These are phyloP conservation scores for Paramecium caudatum DNA, from an alignment of 73 alveolate species.

Conservation along the genomic window DNA sequence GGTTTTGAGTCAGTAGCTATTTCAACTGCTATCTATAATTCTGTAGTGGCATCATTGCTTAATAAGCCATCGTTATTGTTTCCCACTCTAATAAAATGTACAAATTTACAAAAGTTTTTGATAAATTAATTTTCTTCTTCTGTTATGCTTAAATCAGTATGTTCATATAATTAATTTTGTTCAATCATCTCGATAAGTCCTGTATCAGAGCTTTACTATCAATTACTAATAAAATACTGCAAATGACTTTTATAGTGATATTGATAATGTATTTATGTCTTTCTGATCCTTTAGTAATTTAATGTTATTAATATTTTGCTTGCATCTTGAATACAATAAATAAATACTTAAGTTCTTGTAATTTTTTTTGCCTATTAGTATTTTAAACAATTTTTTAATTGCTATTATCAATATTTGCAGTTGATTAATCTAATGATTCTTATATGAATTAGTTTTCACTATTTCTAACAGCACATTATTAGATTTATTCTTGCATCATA, in stretches of 20 bases:
- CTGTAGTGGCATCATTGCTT: neutral
- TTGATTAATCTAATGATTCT: conserved; percentile 1
- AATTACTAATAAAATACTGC: conserved; percentile 27
- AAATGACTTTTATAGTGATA: neutral
- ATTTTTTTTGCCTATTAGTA: neutral
- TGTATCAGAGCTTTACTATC: conserved; percentile 26
- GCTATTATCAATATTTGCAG: neutral
- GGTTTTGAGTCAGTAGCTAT: neutral
- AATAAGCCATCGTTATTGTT: neutral
- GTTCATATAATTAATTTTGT: neutral
- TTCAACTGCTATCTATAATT: neutral
- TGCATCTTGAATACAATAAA: neutral
- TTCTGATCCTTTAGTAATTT: conserved; percentile 17
- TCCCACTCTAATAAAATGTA: neutral
- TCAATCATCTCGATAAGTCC: neutral
- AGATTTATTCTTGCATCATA: neutral
- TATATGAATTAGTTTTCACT: neutral
- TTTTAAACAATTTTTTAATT: neutral
- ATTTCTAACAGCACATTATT: neutral
- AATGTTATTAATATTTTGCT: neutral
- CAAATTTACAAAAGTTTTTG: neutral
- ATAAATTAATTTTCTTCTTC: conserved; percentile 1
- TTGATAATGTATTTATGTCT: conserved; percentile 3
- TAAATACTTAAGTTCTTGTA: neutral
- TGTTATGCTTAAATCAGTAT: neutral